A percentile compares a stretch with the other conserved stretches of the same genome.
Conservation (phyloP, 1,284 basidiomycete species). For the Boletus semigastroideus region DNA sequence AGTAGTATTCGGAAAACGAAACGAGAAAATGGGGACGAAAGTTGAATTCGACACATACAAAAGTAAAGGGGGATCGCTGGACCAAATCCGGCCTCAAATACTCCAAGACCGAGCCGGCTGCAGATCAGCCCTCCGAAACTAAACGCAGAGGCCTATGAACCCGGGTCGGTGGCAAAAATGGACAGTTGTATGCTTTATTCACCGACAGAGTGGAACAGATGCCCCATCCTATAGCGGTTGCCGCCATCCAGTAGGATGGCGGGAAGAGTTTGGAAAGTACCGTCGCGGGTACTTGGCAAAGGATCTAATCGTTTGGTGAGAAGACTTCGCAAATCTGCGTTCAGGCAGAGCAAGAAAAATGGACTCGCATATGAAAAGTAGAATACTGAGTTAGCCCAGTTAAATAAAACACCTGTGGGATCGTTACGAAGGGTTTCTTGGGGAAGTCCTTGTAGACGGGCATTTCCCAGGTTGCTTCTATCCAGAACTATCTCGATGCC, state of each 20-base stretch:
- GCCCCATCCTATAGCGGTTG: conserved; percentile 69
- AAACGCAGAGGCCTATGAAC: conserved; percentile 54
- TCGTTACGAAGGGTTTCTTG: conserved; percentile 65
- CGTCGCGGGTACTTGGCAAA: conserved; percentile 69
- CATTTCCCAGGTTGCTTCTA: conserved; percentile 73
- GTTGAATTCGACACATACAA: conserved; percentile 43
- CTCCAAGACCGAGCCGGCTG: conserved; percentile 58
- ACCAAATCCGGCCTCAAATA: conserved; percentile 75
- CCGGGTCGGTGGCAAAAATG: not conserved
- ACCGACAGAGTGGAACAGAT: conserved; percentile 68
- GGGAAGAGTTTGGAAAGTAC: conserved; percentile 65
- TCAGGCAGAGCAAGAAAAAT: not conserved
- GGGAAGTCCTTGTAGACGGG: conserved; percentile 69
- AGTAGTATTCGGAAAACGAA: not conserved
- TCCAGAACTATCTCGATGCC: conserved; percentile 52
- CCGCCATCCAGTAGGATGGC: conserved; percentile 66
- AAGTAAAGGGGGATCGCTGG: conserved; percentile 75
- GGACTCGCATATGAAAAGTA: conserved; percentile 69
- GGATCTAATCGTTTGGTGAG: conserved; percentile 44
- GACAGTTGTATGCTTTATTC: conserved; percentile 11
- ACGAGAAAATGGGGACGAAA: not conserved
- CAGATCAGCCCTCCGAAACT: conserved; percentile 58
- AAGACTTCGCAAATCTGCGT: not conserved
- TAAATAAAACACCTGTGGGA: conserved; percentile 58
- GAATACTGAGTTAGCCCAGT: conserved; percentile 74